Conservation (phyloP, 1,284 basidiomycete species). For the Trichosporon coremiiforme region DNA sequence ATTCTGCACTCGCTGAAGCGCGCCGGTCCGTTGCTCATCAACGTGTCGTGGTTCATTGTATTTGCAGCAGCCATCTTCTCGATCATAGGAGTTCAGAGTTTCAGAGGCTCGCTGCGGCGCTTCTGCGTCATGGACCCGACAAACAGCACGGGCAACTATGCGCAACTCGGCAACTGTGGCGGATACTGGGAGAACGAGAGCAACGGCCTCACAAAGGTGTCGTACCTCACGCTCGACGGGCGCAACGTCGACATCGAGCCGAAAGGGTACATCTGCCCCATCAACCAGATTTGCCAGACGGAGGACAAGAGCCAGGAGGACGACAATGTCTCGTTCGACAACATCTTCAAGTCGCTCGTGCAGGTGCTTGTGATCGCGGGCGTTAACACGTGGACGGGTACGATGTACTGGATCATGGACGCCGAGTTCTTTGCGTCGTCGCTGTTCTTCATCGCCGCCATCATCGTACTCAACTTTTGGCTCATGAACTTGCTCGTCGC, state of each 20-base stretch:
- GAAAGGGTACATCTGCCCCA: conserved; percentile 82
- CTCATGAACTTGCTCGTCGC: conserved; percentile 93
- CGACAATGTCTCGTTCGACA: conserved; percentile 83
- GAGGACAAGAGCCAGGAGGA: conserved; percentile 65
- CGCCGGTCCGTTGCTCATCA: conserved; percentile 81
- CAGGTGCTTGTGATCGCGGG: conserved; percentile 86
- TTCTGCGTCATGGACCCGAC: conserved; percentile 57
- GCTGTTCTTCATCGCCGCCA: conserved; percentile 82
- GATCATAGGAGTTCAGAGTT: conserved; percentile 87
- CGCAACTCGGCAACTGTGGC: conserved; percentile 64
- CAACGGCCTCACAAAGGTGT: conserved; percentile 55
- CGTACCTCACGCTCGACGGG: conserved; percentile 39
- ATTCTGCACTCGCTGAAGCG: conserved; percentile 92
- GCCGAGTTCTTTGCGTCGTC: conserved; percentile 86
- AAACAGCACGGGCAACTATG: conserved; percentile 40
- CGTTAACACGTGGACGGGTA: conserved; percentile 59
- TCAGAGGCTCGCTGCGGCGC: conserved; percentile 77
- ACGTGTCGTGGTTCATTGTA: conserved; percentile 85
- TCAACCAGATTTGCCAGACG: conserved; percentile 70
- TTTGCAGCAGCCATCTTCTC: conserved; percentile 90
- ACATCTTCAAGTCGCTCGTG: conserved; percentile 76
- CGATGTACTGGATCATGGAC: conserved; percentile 92
- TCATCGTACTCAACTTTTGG: conserved; percentile 89
- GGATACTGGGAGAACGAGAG: conserved; percentile 67
- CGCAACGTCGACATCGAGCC: conserved; percentile 58